These are phyloP conservation scores for Penicillium sclerotiorum DNA, from an alignment of 2,329 filamentous ascomycete genomes.

Conservation along the genomic window DNA sequence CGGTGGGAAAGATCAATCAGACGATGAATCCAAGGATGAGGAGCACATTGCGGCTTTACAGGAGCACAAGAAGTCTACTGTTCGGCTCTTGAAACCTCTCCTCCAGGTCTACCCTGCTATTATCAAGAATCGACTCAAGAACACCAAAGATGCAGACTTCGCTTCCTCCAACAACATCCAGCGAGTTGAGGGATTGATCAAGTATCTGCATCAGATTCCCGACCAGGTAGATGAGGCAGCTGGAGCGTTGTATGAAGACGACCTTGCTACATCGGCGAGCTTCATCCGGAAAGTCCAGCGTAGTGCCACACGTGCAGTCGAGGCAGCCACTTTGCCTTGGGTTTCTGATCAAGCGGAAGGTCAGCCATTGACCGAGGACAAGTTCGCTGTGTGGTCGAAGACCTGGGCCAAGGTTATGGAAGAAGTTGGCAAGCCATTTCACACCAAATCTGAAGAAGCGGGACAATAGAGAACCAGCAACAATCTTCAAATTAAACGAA, in stretches of 20 bases:
- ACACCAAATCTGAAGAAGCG: neutral
- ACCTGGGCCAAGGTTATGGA: slow-evolving; percentile 55
- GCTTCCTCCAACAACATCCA: slow-evolving; percentile 21
- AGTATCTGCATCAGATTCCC: slow-evolving; percentile 40
- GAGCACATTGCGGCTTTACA: slow-evolving; percentile 39
- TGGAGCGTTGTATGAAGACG: slow-evolving; percentile 48
- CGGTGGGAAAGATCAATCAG: slow-evolving; percentile 18
- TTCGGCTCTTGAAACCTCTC: slow-evolving; percentile 48
- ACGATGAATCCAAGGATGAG: slow-evolving; percentile 25
- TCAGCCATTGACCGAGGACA: slow-evolving; percentile 64
- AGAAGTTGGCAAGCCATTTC: slow-evolving; percentile 39
- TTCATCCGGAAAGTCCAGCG: slow-evolving; percentile 37
- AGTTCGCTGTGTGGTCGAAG: slow-evolving; percentile 75
- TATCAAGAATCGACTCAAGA: slow-evolving; percentile 44
- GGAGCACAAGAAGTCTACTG: slow-evolving; percentile 43
- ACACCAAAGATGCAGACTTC: slow-evolving; percentile 24
- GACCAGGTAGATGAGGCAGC: slow-evolving; percentile 50
- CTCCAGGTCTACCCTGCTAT: slow-evolving; percentile 49
- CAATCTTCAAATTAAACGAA: too few species aligned
- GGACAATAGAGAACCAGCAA: too few species aligned
- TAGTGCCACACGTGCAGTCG: slow-evolving; percentile 66
- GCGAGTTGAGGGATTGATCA: slow-evolving; percentile 40
- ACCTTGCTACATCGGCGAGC: slow-evolving; percentile 36
- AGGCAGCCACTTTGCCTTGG: slow-evolving; percentile 73
- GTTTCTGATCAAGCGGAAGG: slow-evolving; percentile 61